Conservation (phyloP, 345 rosid species). For the Camelina hispida region DNA sequence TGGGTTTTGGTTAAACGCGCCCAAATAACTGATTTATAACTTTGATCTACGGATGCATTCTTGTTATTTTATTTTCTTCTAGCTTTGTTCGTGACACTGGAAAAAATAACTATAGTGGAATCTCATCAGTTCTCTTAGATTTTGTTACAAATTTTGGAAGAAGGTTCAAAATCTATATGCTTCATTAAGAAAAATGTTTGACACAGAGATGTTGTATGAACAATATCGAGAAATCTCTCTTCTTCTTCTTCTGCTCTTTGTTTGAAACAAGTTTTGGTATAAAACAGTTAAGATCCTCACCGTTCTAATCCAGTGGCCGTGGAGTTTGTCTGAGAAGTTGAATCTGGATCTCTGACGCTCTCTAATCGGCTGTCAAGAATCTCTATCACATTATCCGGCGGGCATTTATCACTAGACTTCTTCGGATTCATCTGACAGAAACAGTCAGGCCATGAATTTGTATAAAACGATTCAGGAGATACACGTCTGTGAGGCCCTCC, state of each 20-base stretch:
- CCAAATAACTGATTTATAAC: neutral
- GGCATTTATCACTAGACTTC: constrained; percentile 83
- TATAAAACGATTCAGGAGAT: constrained; percentile 93
- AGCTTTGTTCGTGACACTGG: neutral
- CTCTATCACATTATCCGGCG: constrained; percentile 83
- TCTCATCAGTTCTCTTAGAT: constrained; percentile 15
- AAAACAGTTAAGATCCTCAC: constrained; percentile 33
- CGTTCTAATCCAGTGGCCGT: constrained; percentile 51
- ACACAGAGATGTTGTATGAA: constrained; percentile 29
- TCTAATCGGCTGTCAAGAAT: constrained; percentile 62
- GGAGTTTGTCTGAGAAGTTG: constrained; percentile 50
- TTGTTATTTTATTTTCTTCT: neutral
- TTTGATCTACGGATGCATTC: neutral
- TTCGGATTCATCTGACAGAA: constrained; percentile 74
- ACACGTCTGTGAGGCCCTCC: constrained; percentile 93
- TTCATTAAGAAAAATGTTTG: constrained; percentile 20
- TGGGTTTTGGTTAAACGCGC: neutral
- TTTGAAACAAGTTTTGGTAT: constrained; percentile 20
- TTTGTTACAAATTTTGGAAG: constrained; percentile 37
- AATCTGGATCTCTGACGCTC: constrained; percentile 53
- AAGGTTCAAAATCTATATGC: constrained; percentile 25
- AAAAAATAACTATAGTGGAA: neutral
- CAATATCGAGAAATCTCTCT: constrained; percentile 23
- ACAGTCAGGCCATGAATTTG: constrained; percentile 99
- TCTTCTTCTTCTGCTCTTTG: constrained; percentile 25